These are phyloP conservation scores for Eremothecium cymbalariae DNA, from an alignment of 1,139 yeast genomes.

Conservation along the genomic window DNA sequence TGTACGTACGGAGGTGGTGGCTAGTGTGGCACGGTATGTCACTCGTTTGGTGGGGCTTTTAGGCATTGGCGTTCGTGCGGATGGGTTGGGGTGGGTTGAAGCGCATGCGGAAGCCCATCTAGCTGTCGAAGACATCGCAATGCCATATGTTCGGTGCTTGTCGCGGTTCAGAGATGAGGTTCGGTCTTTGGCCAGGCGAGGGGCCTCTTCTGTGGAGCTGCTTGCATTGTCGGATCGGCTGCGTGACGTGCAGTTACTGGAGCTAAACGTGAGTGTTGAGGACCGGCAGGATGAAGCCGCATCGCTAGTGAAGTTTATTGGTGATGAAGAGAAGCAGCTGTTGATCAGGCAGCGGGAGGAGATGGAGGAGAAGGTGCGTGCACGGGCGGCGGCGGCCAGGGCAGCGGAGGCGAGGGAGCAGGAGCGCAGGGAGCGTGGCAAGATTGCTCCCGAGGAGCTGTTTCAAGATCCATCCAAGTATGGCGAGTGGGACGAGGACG, in stretches of 20 bases:
- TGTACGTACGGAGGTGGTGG: constrained; percentile 57
- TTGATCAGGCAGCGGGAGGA: constrained; percentile 51
- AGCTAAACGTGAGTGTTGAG: constrained; percentile 75
- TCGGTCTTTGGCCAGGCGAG: constrained; percentile 61
- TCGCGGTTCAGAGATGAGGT: constrained; percentile 76
- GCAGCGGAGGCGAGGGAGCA: constrained; percentile 52
- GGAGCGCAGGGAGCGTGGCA: constrained; percentile 63
- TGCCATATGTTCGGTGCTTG: constrained; percentile 74
- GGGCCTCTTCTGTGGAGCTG: constrained; percentile 48
- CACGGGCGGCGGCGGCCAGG: constrained; percentile 41
- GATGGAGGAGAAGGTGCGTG: constrained; percentile 36
- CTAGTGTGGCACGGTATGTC: constrained; percentile 58
- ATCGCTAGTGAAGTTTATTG: constrained; percentile 75
- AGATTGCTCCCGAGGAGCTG: constrained; percentile 60
- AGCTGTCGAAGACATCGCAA: constrained; percentile 56
- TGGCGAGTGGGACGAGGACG: constrained; percentile 75
- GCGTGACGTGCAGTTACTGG: constrained; percentile 57
- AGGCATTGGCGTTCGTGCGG: constrained; percentile 68
- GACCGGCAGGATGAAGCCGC: constrained; percentile 72
- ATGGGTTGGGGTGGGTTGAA: constrained; percentile 73
- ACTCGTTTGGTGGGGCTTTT: constrained; percentile 60
- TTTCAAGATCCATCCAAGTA: constrained; percentile 50
- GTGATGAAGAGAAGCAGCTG: constrained; percentile 58
- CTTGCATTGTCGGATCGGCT: constrained; percentile 51
- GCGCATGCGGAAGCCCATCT: constrained; percentile 39